phyloP scores from a whole-genome alignment of 768 basidiomycete species.

The Pulveroboletus ravenelii region DNA sequence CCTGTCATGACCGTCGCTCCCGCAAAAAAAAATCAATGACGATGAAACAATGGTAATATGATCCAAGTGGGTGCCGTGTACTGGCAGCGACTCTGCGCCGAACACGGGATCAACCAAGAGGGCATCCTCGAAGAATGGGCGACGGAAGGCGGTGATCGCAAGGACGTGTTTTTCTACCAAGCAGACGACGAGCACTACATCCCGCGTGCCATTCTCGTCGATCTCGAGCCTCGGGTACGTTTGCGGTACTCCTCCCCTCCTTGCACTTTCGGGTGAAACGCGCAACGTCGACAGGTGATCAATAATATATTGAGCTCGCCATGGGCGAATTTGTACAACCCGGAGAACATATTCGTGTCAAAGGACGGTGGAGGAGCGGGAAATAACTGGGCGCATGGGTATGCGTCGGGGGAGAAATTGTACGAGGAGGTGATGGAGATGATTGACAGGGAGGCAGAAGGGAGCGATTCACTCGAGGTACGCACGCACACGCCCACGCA shows the following conservation, averaged over 20 bases:
- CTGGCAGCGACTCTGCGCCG: conserved; percentile 97
- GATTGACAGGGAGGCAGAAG: conserved; percentile 97
- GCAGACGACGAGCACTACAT: conserved; percentile 99
- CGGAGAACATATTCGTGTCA: conserved; percentile 94
- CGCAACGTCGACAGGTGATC: conserved; percentile 66
- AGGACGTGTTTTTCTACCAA: conserved; percentile 99
- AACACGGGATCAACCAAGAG: conserved; percentile 95
- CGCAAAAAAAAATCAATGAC: background rate
- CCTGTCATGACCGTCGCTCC: too few relatives aligned
- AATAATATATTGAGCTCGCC: conserved; percentile 89
- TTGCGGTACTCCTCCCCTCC: too few relatives aligned
- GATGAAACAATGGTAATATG: too few relatives aligned
- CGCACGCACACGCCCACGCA: conserved; percentile 18
- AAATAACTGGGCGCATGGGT: conserved; percentile 98
- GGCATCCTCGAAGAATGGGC: conserved; percentile 98
- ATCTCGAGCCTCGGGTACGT: conserved; percentile 92
- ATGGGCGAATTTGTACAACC: conserved; percentile 86
- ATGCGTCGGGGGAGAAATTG: conserved; percentile 80
- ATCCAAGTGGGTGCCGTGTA: conserved; percentile 90
- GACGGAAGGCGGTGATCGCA: conserved; percentile 90
- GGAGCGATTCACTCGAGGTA: conserved; percentile 95
- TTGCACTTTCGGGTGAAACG: background rate
- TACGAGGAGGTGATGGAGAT: conserved; percentile 99
- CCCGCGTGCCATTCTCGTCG: conserved; percentile 92
- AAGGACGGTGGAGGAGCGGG: conserved; percentile 99